A percentile compares a stretch with the other conserved stretches of the same genome.
Evolutionary conservation across 495 filamentous ascomycete species (phyloP).

Genomic region (Rhypophila decipiens): DNA sequence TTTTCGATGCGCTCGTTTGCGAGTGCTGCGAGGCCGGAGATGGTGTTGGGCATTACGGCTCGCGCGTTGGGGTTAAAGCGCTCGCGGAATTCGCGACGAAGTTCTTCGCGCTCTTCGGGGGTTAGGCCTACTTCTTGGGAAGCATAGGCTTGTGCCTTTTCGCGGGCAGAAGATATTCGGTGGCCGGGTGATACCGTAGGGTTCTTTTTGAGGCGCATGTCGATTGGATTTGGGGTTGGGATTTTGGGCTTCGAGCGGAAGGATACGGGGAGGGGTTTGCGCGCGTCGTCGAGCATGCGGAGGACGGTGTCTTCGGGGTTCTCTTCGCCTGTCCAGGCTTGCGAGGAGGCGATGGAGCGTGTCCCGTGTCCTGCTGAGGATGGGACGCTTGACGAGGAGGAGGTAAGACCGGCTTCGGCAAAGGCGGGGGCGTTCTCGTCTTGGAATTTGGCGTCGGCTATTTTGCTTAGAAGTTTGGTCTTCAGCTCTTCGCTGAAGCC

Average conservation of each 20-base stretch:
- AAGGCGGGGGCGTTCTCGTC: constrained; percentile 65
- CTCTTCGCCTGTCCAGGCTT: constrained; percentile 77
- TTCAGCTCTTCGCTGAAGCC: constrained; percentile 87
- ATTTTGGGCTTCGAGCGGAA: constrained; percentile 42
- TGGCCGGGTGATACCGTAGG: constrained; percentile 40
- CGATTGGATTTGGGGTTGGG: constrained; percentile 43
- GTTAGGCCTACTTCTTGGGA: constrained; percentile 52
- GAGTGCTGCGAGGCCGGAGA: constrained; percentile 72
- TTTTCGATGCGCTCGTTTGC: constrained; percentile 94
- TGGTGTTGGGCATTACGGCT: constrained; percentile 67
- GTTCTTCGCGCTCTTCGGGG: constrained; percentile 62
- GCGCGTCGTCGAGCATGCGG: constrained; percentile 80
- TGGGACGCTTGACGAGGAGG: constrained; percentile 30
- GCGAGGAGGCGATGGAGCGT: constrained; percentile 61
- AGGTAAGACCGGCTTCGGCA: constrained; percentile 55
- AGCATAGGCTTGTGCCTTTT: constrained; percentile 67
- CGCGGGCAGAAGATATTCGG: constrained; percentile 69
- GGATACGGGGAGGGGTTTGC: constrained; percentile 59
- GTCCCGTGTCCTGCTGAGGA: constrained; percentile 63
- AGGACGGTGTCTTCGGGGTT: constrained; percentile 65
- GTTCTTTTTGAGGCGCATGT: constrained; percentile 50
- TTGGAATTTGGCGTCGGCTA: constrained; percentile 64
- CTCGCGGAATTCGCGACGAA: constrained; percentile 68
- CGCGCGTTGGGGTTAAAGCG: constrained; percentile 69
- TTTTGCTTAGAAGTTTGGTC: constrained; percentile 61